A percentile compares a stretch with the other conserved stretches of the same genome.
These are phyloP conservation scores for Colletotrichum kahawae DNA, from an alignment of 2,329 filamentous ascomycete genomes.

Conservation along the genomic window DNA sequence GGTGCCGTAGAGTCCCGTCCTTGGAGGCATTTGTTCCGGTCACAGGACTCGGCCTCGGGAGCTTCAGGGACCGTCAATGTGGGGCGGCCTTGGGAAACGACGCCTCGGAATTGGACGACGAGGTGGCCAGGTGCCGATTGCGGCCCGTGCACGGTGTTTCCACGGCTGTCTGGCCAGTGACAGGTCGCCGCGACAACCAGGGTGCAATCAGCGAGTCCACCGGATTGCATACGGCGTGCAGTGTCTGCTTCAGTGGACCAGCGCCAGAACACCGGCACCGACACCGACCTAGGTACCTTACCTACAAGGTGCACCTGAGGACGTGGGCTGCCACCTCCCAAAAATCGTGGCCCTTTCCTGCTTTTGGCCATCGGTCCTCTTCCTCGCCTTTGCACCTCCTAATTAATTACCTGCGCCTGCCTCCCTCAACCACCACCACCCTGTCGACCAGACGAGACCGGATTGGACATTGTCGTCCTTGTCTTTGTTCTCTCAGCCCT, in stretches of 20 bases:
- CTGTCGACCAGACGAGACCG: not conserved
- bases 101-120: not conserved
- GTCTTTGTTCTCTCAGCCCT: not conserved
- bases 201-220: not conserved
- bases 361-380: not conserved
- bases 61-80: conserved; percentile 14
- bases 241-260: not conserved
- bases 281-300: not conserved
- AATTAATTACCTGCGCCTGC: not conserved
- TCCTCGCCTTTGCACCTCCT: not conserved
- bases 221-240: not conserved
- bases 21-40: not conserved
- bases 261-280: not conserved
- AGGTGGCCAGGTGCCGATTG: not conserved
- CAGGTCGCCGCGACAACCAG: conserved; percentile 14
- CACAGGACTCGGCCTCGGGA: conserved; percentile 6
- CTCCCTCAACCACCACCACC: not conserved
- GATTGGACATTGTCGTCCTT: not conserved
- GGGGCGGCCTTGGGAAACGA: not conserved
- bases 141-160: not conserved
- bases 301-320: not conserved
- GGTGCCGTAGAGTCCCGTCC: not conserved
- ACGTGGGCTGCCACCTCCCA: not conserved
- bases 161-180: not conserved
- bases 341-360: not conserved